Base-by-base conservation (phyloP, 1,284 basidiomycete species). In the Coniophora puteana region DNA sequence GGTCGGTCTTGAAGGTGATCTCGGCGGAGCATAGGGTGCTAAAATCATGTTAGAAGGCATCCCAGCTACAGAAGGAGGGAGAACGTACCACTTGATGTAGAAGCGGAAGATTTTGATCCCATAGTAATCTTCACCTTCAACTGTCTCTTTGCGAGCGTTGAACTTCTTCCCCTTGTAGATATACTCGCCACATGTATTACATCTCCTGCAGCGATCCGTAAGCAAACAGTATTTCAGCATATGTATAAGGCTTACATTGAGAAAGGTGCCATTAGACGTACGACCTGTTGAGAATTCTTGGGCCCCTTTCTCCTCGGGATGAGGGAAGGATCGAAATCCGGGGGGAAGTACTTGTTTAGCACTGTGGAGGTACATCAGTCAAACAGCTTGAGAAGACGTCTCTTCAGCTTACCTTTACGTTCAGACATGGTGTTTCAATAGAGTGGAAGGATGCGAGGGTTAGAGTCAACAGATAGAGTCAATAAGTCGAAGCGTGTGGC, bases 1-100 rank as follows among this genome's bases (percentile, higher is more conserved):
- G 96, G 61, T 99, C 96, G 0, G 95, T 99, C 65, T 98, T 98
- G 82, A 99, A 99, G 0, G 96, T 99, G 52, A 99, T 98, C 62
- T 99, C 96, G 7, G 94, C 89, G 2, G 93, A 96, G 61, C 93
- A 97, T 33, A 92, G 69, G 5, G 92, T 93, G 57, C 93, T 88
- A 53, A 21, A 32, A 44, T 40, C 22, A 27, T 16, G 13, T 52
- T 5, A 45, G 46, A 12, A 14, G 13, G 18, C 23, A 5, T 46
- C n/a, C 8, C 20, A 5, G 6, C 17, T 10, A 13, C 40, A 11
- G 10, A 36, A 20, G n/a, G 12, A 24, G 25, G 22, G 2, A 29
- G 3, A 16, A 60, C 76, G 41, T 38, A 80, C 83, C 86, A 89
- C 68, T 89, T 88, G 53, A 89, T 89, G 55, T 87, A 89, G 62